Base-by-base conservation (phyloP, 495 filamentous ascomycete species). In the Xylaria venustula region DNA sequence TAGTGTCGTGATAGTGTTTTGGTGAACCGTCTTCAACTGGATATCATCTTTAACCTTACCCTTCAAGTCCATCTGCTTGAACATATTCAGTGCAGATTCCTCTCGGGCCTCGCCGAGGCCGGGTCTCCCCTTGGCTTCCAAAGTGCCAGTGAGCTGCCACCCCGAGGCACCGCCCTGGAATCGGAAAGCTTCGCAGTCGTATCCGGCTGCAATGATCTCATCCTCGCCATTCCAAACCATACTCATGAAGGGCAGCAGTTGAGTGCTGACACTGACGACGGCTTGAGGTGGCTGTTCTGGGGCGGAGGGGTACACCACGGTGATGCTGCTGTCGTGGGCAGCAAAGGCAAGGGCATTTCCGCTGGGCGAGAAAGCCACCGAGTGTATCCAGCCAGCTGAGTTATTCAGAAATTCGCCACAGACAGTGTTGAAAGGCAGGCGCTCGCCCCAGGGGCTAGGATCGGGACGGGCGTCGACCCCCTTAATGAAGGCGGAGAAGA, bases 11-110 rank as follows among this genome's bases (percentile, higher is more conserved):
- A 98, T 93, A 30, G 93, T 96, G 75, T 98, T 98, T 73, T 98
- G 94, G 77, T 98, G 94, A 44, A 93, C 87, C 7, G 94, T 97
- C 77, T 94, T 96, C 60, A 98, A 80, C 76, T 94, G 90, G 7
- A 92, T 97, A 70, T 97, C 92, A 63, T 91, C 91, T 65, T 87
- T 87, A 22, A 81, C 74, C 75, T 96, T 95, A 37, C 94, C 94
- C 80, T 92, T 96, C 61, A 98, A 79, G 72, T 98, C 94, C 95
- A 98, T 97, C 77, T 96, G 92, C 71, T 85, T 85, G 82, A 98
- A 98, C 95, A 97, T 97, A 72, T 98, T 96, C 70, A 97, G 79
- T n/a, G 94, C 94, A 65, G 88, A 91, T 60, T 86, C 82, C 69
- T 85, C 82, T 45, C 81, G 71, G 37, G 72, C 69, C 37, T 76